A percentile compares a stretch with the other conserved stretches of the same genome.
phyloP scores from a whole-genome alignment of 2,329 filamentous ascomycete species.

The Talaromyces pinophilus region DNA sequence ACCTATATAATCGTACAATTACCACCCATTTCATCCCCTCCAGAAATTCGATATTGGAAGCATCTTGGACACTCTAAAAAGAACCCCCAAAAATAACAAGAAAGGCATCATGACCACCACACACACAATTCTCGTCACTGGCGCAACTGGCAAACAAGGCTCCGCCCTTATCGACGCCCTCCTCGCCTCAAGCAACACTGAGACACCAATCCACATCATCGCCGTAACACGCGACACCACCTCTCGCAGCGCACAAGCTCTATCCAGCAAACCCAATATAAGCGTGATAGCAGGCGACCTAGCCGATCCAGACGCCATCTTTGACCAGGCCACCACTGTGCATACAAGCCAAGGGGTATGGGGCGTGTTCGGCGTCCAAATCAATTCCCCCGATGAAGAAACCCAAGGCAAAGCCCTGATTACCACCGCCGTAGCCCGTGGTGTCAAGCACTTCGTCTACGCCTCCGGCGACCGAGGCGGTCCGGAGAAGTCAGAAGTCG shows the following conservation, averaged over 20 bases:
- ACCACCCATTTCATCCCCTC: no score
- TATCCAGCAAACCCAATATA: conserved; percentile 8
- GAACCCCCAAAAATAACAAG: background rate
- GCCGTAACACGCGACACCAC: conserved; percentile 15
- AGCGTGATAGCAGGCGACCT: conserved; percentile 9
- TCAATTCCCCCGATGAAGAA: conserved; percentile 14
- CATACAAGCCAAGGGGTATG: background rate
- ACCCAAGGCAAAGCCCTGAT: conserved; percentile 12
- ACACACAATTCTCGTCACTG: conserved; percentile 17
- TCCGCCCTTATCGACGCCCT: conserved; percentile 15
- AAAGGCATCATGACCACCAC: background rate
- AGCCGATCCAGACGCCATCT: conserved; percentile 16
- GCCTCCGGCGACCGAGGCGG: conserved; percentile 15
- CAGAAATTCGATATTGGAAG: background rate
- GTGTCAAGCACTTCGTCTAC: conserved; percentile 16
- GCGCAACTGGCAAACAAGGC: conserved; percentile 17
- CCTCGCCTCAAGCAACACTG: conserved; percentile 9
- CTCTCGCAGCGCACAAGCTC: conserved; percentile 12
- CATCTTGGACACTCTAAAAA: background rate
- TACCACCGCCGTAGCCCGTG: conserved; percentile 8
- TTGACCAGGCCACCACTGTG: background rate
- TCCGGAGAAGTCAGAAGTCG: conserved; percentile 3
- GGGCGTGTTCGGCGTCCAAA: conserved; percentile 14
- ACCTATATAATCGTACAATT: no score
- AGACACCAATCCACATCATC: background rate